Conservation (phyloP, 345 rosid species). For the Moricandia arvensis region DNA sequence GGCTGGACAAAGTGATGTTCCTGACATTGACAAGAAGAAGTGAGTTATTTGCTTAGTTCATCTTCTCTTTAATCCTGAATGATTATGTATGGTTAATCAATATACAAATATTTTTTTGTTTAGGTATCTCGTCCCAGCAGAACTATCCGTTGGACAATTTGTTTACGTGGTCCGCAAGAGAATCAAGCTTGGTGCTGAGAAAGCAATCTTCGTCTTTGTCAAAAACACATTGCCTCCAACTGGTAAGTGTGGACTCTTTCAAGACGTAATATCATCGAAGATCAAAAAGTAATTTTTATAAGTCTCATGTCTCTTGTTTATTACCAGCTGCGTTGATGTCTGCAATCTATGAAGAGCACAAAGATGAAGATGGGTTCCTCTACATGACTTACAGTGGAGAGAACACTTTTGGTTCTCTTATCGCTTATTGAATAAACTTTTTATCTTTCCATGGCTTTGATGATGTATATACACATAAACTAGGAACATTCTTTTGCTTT, state of each 20-base stretch:
- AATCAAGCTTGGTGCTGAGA: constrained; percentile 79
- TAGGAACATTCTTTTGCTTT: constrained; percentile 29
- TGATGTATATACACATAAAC: constrained; percentile 23
- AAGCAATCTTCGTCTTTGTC: constrained; percentile 79
- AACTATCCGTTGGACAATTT: constrained; percentile 76
- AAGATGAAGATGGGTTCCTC: constrained; percentile 95
- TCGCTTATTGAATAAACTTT: constrained; percentile 11
- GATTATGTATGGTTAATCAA: not conserved
- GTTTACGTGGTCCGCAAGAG: constrained; percentile 87
- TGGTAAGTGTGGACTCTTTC: constrained; percentile 38
- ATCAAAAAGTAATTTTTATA: not conserved
- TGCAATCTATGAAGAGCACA: constrained; percentile 87
- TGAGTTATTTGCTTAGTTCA: constrained; percentile 39
- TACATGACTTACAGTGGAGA: constrained; percentile 99
- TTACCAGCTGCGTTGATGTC: constrained; percentile 88
- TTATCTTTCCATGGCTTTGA: not conserved
- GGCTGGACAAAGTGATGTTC: constrained; percentile 85
- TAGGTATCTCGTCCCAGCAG: constrained; percentile 86
- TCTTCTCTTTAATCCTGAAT: not conserved
- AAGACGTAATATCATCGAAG: not conserved
- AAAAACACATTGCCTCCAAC: constrained; percentile 76
- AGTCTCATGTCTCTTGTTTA: not conserved
- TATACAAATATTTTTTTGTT: not conserved
- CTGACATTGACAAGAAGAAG: constrained; percentile 98
- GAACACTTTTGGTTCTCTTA: constrained; percentile 73